Base-by-base conservation (phyloP, 2,329 filamentous ascomycete species). In the Byssochlamys sp. region DNA sequence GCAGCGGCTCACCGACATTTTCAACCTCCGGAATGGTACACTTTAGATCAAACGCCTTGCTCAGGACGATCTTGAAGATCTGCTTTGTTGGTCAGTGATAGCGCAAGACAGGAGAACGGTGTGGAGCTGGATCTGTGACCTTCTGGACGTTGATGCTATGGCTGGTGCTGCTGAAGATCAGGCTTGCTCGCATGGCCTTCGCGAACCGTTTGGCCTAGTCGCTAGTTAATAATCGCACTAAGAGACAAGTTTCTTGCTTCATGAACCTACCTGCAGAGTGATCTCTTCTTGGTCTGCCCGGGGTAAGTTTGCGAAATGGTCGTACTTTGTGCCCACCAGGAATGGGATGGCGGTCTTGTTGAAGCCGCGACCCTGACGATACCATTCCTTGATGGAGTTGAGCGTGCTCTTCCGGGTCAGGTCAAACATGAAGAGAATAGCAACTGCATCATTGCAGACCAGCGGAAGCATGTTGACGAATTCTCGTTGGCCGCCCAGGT, bases 261-360 rank as follows among this genome's bases (percentile, higher is more conserved):
- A 31, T 14, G 29, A 39, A 28, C 14, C 59, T 76, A 94, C 91
- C 82, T 96, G 92, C 69, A 94, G 91, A 12, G 91, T 96, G 61
- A 99, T 99, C 76, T 99, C 94, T 73, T 99, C 94, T 73, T 99
- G 94, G 70, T 99, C 94, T 71, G 97, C 92, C 49, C 89, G 84
- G 0, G 94, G 91, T 69, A 99, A 96, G 77, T 97, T 99, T 75
- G 99, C 92, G 77, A 99, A 99, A 71, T 97, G 94, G 69, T 99
- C 94, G 73, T 97, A 99, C 75, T 99, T 99, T 35, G 94, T 99
- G 59, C 94, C 94, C 19, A 99, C 90, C 26, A 99, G 77, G 69
- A 99, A 96, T 0, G 94, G 94, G 65, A 99, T 99, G n/a, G 94
- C 94, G 12, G 94, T 99, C 81, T 99, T 99, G 81, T 99, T 99